Evolutionary conservation across 257 asterid species (phyloP), one percentile per base, ranked within the genome.

Genomic region (Rhazya stricta): DNA sequence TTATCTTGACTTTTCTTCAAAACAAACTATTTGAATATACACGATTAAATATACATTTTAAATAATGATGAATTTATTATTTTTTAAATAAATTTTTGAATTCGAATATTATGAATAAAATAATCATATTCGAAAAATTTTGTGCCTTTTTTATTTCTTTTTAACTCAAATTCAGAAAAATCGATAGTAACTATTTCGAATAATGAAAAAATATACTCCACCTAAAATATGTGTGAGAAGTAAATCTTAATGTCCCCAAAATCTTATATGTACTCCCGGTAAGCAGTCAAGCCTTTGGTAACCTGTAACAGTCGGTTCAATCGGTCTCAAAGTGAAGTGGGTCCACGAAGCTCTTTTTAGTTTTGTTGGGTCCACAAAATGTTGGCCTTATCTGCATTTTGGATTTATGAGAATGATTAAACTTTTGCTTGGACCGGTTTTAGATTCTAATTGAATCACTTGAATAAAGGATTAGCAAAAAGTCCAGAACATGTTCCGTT

Each of bases 281-380:
- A 84, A 86, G 88, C 86, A 83, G 87, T 85, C 85, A 80, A 87
- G 89, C 89, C 93, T 76, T 84, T 76, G 86, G 86, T 86, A 87
- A 85, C 90, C 84, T 77, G 93, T 86, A 87, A 87, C 96, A 89
- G 96, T 88, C 88, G 91, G 93, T 84, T 86, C 81, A 73, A 81
- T 84, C 74, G n/a, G 18, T 75, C 54, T 65, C 78, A 21, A 23
- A 85, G 80, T 84, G 77, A 41, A 61, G 16, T 3, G 65, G 81
- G 78, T 36, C 72, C 75, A 63, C 79, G n/a, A 6, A 58, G 6
- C 27, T 76, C 32, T 21, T 43, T 60, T 23, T 25, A 45, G 71
- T 25, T 15, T 45, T 61, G 32, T 53, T 67, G 91, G 90, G 86
- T 61, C 90, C 89, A 75, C 87, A 77, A 46, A 42, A 82, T 77